Percentiles rank a stretch among this genome's conserved stretches.
Conservation (phyloP, 306 rosid species). For the Spatholobus suberectus region DNA sequence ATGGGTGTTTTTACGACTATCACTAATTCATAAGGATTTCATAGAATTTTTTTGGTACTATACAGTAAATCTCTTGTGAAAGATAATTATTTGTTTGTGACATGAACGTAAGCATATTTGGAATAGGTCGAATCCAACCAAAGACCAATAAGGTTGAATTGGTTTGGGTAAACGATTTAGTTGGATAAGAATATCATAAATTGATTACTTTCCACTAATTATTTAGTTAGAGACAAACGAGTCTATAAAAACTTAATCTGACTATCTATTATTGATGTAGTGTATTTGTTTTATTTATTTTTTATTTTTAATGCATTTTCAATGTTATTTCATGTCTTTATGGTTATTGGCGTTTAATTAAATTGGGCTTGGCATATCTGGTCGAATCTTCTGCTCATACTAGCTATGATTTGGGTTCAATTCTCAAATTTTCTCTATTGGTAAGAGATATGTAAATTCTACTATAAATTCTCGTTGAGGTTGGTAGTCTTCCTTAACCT, state of each 20-base stretch:
- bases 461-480: no score
- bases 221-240: neutral
- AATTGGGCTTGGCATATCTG: no score
- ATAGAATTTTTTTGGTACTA: no score
- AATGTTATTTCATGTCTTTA: neutral
- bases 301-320: neutral
- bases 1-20: neutral
- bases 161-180: neutral
- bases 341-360: neutral
- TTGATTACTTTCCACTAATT: neutral
- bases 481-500: no score
- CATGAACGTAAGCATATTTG: neutral
- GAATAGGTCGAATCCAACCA: neutral
- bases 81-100: neutral
- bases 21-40: neutral
- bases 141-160: neutral
- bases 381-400: no score
- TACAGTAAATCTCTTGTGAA: neutral
- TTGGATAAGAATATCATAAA: neutral
- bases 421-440: no score
- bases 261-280: neutral
- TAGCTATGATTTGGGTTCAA: no score
- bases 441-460: no score
- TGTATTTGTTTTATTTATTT: neutral
- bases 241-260: neutral